These are phyloP conservation scores for Heritiera fomes DNA, from an alignment of 345 rosid species.

Conservation along the genomic window DNA sequence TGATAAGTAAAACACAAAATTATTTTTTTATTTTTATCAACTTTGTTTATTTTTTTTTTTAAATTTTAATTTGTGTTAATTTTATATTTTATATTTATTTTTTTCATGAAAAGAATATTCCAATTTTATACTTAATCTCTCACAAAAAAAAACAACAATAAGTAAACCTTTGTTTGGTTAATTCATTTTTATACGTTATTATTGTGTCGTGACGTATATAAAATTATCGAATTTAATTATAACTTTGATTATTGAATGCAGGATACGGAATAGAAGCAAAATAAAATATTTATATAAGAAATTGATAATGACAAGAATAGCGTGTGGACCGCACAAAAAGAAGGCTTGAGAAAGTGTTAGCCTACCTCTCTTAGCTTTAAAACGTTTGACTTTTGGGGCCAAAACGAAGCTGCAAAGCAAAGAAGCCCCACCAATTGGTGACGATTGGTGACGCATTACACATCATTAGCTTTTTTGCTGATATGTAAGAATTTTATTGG, in stretches of 20 bases:
- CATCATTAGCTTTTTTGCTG: constrained; percentile 21
- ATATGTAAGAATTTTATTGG: constrained; percentile 30
- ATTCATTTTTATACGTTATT: no score
- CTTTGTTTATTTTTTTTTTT: no score
- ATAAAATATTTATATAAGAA: background rate
- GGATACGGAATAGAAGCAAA: constrained; percentile 28
- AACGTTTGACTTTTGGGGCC: constrained; percentile 51
- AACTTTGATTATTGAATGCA: constrained; percentile 16
- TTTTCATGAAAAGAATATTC: no score
- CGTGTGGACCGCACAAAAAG: constrained; percentile 51
- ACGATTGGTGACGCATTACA: constrained; percentile 41
- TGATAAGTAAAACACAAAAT: no score
- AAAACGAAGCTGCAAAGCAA: constrained; percentile 57
- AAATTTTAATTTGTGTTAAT: no score
- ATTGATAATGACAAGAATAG: background rate
- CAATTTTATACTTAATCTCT: no score
- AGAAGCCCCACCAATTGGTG: constrained; percentile 37
- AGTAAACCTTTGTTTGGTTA: no score
- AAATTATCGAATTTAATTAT: no score
- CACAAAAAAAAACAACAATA: no score
- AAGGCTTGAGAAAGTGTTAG: constrained; percentile 29
- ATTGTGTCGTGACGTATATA: no score
- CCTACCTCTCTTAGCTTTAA: constrained; percentile 30
- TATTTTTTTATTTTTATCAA: no score
- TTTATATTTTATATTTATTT: no score